Evolutionary conservation across 1,284 basidiomycete genomes (phyloP), one percentile per base, ranked within the genome.

Genomic region (Trametes polyzona): DNA sequence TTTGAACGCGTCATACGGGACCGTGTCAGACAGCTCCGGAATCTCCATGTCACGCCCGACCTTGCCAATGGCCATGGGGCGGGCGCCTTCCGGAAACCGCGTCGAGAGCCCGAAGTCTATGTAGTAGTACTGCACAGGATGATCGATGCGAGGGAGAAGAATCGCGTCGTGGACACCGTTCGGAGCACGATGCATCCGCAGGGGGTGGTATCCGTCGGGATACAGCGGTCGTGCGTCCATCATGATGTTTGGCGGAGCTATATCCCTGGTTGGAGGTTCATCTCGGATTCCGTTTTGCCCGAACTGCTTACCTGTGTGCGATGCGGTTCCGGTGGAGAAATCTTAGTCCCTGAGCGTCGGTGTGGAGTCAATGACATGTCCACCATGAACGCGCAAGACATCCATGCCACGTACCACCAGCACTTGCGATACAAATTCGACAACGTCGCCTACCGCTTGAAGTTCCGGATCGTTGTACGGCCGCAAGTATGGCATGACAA

Each of bases 31-130:
- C 0, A 74, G 58, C 50, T 74, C 72, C 3, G 72, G 71, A 1
- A 67, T 63, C 0, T 67, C 61, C 36, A 52, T 49, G 39, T 70
- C 68, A 16, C 66, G 53, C 0, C 70, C 70, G 7, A 57, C 37
- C 0, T 42, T 46, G 0, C 63, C 64, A 4, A 65, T 19, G 0
- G 54, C 65, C 10, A 49, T 43, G 5, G 56, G 37, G 3, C 59
- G 33, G 0, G 53, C 37, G 0, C 59, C 65, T 0, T 37, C 35
- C 0, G 39, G n/a, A 36, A 65, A 66, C 3, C 41, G 52, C 2
- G 55, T 48, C 0, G 70, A 71, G 1, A 73, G 62, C 0, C 67
- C 69, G 27, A 71, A 73, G 51, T 72, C 69, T 30, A 70, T 67
- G 48, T 68, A 68, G 53, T 63, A 71, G 55, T 72, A 73, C 30